These are phyloP conservation scores for Tausonia pullulans DNA, from an alignment of 1,284 basidiomycete genomes.

Conservation along the genomic window DNA sequence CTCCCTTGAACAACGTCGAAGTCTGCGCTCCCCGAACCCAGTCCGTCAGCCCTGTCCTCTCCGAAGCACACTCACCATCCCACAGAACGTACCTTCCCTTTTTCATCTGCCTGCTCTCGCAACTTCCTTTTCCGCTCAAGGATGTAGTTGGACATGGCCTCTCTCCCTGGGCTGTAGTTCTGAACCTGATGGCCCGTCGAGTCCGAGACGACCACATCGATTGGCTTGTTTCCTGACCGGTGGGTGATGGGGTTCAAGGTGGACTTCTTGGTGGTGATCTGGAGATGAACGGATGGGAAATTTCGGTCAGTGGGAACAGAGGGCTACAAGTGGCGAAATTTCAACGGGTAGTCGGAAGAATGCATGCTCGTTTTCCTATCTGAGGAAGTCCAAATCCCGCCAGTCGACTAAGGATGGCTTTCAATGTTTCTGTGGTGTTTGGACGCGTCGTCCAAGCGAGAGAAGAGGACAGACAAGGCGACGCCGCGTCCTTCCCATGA, in stretches of 20 bases:
- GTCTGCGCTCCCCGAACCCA: neutral
- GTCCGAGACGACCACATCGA: conserved; percentile 11
- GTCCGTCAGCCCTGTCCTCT: neutral
- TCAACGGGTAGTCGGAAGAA: too few relatives aligned
- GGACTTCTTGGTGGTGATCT: neutral
- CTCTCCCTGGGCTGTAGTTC: neutral
- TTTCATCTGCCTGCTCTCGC: neutral
- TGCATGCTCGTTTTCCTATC: too few relatives aligned
- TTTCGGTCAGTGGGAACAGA: too few relatives aligned
- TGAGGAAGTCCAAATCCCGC: too few relatives aligned
- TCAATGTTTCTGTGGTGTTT: too few relatives aligned
- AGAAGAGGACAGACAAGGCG: too few relatives aligned
- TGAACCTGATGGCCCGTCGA: conserved; percentile 9
- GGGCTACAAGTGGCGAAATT: too few relatives aligned
- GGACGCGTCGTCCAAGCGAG: too few relatives aligned
- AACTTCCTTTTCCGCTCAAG: conserved; percentile 1
- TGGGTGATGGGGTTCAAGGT: neutral
- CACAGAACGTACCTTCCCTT: neutral
- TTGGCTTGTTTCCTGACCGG: neutral
- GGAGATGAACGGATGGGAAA: neutral
- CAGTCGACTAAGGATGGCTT: too few relatives aligned
- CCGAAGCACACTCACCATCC: neutral
- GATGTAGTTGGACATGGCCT: neutral
- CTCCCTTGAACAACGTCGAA: conserved; percentile 5
- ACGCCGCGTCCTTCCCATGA: too few relatives aligned